Evolutionary conservation across 2,329 filamentous ascomycete genomes (phyloP), one percentile per base, ranked within the genome.

Genomic region (Paracorniculantispora psalliotae): DNA sequence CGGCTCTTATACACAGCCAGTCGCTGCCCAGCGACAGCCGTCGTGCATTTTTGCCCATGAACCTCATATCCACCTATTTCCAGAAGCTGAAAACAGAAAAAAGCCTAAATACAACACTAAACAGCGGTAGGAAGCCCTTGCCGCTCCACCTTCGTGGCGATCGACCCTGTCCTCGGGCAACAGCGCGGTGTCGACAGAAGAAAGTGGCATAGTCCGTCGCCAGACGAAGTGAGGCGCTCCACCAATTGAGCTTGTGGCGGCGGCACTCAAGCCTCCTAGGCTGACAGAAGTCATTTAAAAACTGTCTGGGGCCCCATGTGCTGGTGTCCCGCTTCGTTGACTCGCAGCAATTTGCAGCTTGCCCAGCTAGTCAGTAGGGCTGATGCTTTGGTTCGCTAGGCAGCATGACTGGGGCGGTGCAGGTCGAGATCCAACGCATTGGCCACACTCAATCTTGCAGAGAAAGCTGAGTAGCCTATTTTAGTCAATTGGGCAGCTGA

Each of bases 221-320:
- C 10, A 21, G 17, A 52, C 13, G 17, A 39, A 25, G 10, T 21
- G 39, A 28, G 26, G 48, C 47, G 56, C 15, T 57, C 55, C 46
- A 39, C 25, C 33, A 13, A 28, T 26, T 4, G 21, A 12, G 10
- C 10, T 21, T 10, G 39, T 59, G 56, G 56, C 56, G 48, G 39
- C 33, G 56, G 55, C 26, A 26, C 41, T 43, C 41, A 44, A 52
- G 56, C 48, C 56, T 39, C 41, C 26, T 57, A 57, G 55, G 55
- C 55, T 57, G 55, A 57, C 55, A 57, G 46, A 44, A 43, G 47
- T 33, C 37, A 57, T 50, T 23, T 57, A 57, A 55, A 37, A 26
- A 25, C 17, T 30, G 43, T 30, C 21, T 47, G 26, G 50, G 4
- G 46, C n/a, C 9, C 33, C 46, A 15, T 23, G 8, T 46, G 21